Evolutionary conservation across 2,329 filamentous ascomycete genomes (phyloP).

Genomic region (Trichophyton mentagrophytes): DNA sequence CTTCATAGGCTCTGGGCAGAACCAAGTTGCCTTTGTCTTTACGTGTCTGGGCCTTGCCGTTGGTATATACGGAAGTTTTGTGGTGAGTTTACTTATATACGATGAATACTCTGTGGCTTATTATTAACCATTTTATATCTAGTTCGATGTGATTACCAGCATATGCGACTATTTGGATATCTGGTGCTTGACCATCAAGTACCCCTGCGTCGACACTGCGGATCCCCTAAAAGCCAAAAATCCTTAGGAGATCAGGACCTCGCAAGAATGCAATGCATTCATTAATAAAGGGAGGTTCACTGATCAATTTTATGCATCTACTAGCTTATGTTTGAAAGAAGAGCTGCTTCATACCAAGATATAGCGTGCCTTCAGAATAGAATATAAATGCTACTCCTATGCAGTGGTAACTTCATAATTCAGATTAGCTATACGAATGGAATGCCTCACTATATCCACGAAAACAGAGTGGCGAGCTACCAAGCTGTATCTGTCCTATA

Average conservation of each 20-base stretch:
- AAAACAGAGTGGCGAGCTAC: too few relatives aligned
- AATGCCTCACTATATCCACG: too few relatives aligned
- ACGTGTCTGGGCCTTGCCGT: constrained; percentile 70
- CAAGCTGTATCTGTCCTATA: too few relatives aligned
- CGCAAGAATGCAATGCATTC: background rate
- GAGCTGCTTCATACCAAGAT: too few relatives aligned
- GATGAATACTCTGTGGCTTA: background rate
- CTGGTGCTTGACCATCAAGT: constrained; percentile 96
- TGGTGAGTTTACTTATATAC: constrained; percentile 37
- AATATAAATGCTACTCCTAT: too few relatives aligned
- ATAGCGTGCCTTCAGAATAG: too few relatives aligned
- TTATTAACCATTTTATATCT: background rate
- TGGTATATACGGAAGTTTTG: constrained; percentile 94
- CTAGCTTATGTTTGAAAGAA: too few relatives aligned
- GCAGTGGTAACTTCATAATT: too few relatives aligned
- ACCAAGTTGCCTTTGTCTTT: constrained; percentile 86
- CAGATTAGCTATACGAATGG: too few relatives aligned
- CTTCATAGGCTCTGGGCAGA: constrained; percentile 60
- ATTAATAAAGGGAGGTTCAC: background rate
- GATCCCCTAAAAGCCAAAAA: constrained; percentile 4
- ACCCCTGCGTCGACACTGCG: constrained; percentile 42
- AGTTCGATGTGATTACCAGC: constrained; percentile 83
- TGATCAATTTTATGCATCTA: too few relatives aligned
- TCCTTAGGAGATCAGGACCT: background rate
- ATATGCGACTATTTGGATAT: constrained; percentile 98